phyloP scores from a whole-genome alignment of 805 yeast genomes.

The Wickerhamiella australiensis region DNA sequence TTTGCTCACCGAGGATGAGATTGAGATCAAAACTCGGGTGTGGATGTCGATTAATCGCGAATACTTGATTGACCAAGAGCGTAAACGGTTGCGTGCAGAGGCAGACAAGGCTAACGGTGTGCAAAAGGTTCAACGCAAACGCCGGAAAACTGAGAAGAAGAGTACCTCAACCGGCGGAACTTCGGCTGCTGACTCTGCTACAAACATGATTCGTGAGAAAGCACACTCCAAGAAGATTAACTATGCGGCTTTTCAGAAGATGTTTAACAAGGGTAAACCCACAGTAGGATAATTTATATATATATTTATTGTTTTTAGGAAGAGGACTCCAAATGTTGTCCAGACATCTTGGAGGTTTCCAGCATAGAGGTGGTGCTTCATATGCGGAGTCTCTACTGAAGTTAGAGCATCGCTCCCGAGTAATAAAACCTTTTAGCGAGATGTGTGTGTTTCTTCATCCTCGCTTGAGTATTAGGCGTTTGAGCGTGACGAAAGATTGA shows the following conservation, averaged over 20 bases:
- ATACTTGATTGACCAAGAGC: constrained; percentile 71
- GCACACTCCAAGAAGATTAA: constrained; percentile 81
- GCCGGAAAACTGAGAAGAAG: constrained; percentile 29
- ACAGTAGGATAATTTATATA: constrained; percentile 1
- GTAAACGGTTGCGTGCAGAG: constrained; percentile 67
- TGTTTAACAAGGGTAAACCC: constrained; percentile 19
- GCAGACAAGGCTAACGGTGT: constrained; percentile 79
- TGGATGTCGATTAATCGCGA: constrained; percentile 90
- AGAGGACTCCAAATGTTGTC: too few relatives aligned
- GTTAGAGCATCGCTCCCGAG: too few relatives aligned
- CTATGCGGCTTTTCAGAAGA: constrained; percentile 57
- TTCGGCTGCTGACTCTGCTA: constrained; percentile 69
- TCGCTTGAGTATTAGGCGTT: too few relatives aligned
- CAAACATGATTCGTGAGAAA: constrained; percentile 60
- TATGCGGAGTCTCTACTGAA: background rate
- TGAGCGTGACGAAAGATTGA: too few relatives aligned
- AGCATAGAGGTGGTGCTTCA: too few relatives aligned
- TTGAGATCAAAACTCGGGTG: constrained; percentile 59
- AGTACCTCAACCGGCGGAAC: constrained; percentile 22
- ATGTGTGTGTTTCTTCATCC: too few relatives aligned
- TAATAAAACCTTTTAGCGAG: too few relatives aligned
- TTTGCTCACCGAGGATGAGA: constrained; percentile 56
- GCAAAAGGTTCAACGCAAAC: constrained; percentile 38
- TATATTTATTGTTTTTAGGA: background rate
- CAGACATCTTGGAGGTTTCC: too few relatives aligned